Evolutionary conservation across 148 eudicot species (phyloP), one percentile per base, ranked within the genome.

Genomic region (Selenicereus undatus): DNA sequence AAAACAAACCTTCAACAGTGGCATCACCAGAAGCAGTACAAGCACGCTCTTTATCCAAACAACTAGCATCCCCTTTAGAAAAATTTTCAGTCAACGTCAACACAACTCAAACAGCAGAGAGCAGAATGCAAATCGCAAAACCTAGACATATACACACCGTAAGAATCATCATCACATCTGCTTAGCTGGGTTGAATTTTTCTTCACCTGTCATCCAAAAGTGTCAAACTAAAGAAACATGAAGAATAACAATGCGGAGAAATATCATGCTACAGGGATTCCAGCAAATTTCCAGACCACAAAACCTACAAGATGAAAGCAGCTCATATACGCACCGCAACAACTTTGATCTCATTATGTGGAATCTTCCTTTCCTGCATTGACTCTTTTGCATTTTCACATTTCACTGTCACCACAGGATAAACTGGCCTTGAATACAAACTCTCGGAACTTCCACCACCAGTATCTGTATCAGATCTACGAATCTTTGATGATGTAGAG

Each of bases 1-100:
- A 72, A 39, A 75, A 84, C 91, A 74, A 52, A 89, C 96, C 88
- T 84, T 87, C 87, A 60, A 30, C 81, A 73, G 80, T 50, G 43
- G 80, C 75, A 71, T 24, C 73, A 80, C 32, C 66, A 78, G 82
- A 58, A 29, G 65, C 75, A 32, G 68, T 86, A 39, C 29, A 78
- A 77, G 80, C 42, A 73, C 48, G 76, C 39, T 89, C 85, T 82
- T 89, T 89, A 79, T 81, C 85, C 75, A 85, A 54, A 76, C 83
- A 84, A 84, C 86, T 84, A 73, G 48, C 81, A 81, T 82, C 76
- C 71, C 93, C 97, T 90, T 73, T 74, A 88, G 42, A 69, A 81
- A 35, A 29, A 20, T 26, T 39, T 4, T 26, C 27, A 81, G 45
- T 71, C 43, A 75, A 76, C 58, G 76, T 66, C 42, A 74, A 70